phyloP scores from a whole-genome alignment of 2,329 filamentous ascomycete genomes.

The Chalaropsis thielavioides region DNA sequence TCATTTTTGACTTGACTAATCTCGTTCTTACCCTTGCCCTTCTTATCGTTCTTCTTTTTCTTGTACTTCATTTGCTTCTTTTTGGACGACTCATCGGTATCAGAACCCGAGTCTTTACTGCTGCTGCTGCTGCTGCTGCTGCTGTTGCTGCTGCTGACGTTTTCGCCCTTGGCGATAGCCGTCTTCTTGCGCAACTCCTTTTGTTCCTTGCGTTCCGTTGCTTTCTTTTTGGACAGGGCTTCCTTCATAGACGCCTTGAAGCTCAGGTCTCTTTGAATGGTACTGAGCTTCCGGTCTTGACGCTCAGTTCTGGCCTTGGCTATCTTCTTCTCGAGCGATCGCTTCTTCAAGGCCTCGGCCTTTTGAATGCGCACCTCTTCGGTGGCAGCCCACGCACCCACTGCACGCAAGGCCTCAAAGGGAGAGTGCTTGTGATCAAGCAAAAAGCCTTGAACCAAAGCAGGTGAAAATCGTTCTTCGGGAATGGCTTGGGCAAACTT shows the following conservation, averaged over 20 bases:
- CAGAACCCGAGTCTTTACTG: background rate
- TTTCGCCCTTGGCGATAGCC: background rate
- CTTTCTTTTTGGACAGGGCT: background rate
- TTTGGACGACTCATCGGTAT: background rate
- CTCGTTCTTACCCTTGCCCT: background rate
- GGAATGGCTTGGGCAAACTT: conserved; percentile 41
- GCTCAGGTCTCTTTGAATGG: conserved; percentile 9
- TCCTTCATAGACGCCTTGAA: conserved; percentile 13
- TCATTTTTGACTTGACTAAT: background rate
- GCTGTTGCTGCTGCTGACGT: background rate
- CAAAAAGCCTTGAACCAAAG: conserved; percentile 51
- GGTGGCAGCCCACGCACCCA: conserved; percentile 19
- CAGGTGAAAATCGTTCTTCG: conserved; percentile 38
- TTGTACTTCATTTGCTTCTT: conserved; percentile 3
- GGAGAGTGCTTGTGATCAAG: conserved; percentile 48
- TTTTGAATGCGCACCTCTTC: conserved; percentile 10
- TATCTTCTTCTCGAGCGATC: background rate
- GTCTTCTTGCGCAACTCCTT: background rate
- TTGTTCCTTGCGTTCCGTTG: conserved; percentile 1
- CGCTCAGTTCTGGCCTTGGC: conserved; percentile 1
- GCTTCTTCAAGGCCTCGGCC: background rate
- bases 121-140: background rate
- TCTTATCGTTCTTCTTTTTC: background rate
- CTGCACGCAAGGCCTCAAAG: conserved; percentile 37
- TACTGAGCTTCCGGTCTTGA: conserved; percentile 2